Evolutionary conservation across 2,329 filamentous ascomycete genomes (phyloP), one percentile per base, ranked within the genome.

Genomic region (Hymenoscyphus fraxineus): DNA sequence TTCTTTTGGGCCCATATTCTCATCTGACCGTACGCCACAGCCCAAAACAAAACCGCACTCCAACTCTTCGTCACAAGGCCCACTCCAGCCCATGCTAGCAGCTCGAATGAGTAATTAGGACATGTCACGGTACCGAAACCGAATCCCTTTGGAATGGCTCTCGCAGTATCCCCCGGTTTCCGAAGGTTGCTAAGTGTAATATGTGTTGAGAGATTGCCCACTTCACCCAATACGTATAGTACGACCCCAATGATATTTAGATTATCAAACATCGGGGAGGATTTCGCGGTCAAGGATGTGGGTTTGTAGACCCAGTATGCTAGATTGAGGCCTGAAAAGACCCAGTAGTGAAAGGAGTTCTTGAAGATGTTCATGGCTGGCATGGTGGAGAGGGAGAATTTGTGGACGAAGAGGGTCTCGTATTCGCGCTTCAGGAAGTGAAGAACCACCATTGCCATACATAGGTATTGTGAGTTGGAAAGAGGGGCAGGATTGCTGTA

Each of bases 101-200:
- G 83, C 76, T 99, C 95, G 72, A 96, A 98, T 81, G 96, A 86
- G 81, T 99, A 99, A 81, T 99, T 99, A 54, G 95, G 95, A 80
- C 93, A 96, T 13, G 95, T 99, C 61, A 99, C 94, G 41, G 91
- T 79, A 68, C 81, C 82, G 78, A 97, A 98, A 38, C 93, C 92
- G 65, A 94, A 86, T 32, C 95, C 95, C 64, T 82, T 82, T 1
- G 95, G 95, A 68, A 99, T 96, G 71, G 92, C 93, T 65, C 94
- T 86, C 76, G 96, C 92, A 1, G 90, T 94, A 69, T 89, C 90
- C 63, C 93, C 93, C 0, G 86, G 82, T 64, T 87, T 88, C 60
- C 95, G 88, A 67, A 99, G 84, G 66, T 85, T 84, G 35, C 90
- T 87, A 31, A 99, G 84, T 62, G 92, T 89, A 70, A 89, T 77